phyloP scores from a whole-genome alignment of 169 alveolate genomes.

The Plasmodium vinckei region DNA sequence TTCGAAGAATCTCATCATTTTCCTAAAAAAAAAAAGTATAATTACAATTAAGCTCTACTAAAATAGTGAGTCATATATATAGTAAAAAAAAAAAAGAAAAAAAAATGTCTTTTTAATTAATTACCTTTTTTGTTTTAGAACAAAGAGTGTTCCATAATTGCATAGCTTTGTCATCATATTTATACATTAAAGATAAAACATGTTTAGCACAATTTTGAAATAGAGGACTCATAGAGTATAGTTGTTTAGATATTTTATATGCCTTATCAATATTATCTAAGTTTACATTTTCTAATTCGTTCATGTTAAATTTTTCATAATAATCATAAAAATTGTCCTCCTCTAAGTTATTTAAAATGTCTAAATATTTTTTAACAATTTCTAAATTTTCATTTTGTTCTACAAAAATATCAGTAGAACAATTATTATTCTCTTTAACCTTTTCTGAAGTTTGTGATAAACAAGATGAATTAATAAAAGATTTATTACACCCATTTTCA shows the following conservation, averaged over 20 bases:
- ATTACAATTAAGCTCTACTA: background rate
- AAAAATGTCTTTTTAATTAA: background rate
- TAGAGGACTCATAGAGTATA: conserved; percentile 10
- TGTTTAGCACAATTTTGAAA: conserved; percentile 24
- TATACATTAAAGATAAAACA: conserved; percentile 39
- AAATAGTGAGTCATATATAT: no score
- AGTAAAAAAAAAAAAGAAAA: background rate
- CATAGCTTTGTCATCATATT: conserved; percentile 28
- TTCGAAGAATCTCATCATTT: conserved; percentile 24
- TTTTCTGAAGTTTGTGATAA: background rate
- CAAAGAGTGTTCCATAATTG: conserved; percentile 41
- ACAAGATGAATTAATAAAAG: background rate
- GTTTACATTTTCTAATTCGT: conserved; percentile 6
- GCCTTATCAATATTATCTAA: conserved; percentile 23
- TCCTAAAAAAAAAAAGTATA: conserved; percentile 15
- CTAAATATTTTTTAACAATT: background rate
- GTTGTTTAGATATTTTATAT: conserved; percentile 56
- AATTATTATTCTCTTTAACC: background rate
- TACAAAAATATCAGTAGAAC: background rate
- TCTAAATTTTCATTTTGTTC: background rate
- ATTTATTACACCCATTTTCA: background rate
- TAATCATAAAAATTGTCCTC: conserved; percentile 13
- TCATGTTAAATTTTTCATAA: conserved; percentile 15
- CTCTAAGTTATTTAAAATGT: conserved; percentile 13
- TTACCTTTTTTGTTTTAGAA: conserved; percentile 36